Evolutionary conservation across 2,329 filamentous ascomycete genomes (phyloP), one percentile per base, ranked within the genome.

Genomic region (Phaeosphaeriaceae sp.): DNA sequence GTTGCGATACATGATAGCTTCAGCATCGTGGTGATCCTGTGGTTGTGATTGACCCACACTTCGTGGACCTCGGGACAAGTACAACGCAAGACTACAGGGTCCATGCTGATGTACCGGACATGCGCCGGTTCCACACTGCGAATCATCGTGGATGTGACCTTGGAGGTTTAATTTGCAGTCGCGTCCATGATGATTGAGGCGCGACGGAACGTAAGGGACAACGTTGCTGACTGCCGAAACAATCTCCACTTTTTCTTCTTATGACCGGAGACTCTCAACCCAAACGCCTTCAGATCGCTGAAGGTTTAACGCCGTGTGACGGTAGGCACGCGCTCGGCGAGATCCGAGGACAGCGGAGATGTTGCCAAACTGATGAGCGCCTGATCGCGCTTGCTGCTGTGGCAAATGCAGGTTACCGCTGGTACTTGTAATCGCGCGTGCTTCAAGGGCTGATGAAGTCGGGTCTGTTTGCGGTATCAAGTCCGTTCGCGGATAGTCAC

Each of bases 261-360:
- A 23, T 53, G 53, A 55, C 52, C 57, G 52, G 51, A 55, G 51
- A 56, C 53, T 55, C 23, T 47, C 50, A 50, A 57, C 50, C 55
- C 58, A 64, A 53, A 52, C 55, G 56, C 55, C 50, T 62, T 52
- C 19, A 30, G 40, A 23, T 22, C 35, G 11, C 5, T 49, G 46
- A 49, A 46, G 52, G 53, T n/a, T 48, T 48, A 49, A 42, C 53
- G 60, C 48, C 46, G 64, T 67, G 60, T 67, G 64, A 67, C 62
- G 48, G 40, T 52, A 28, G 19, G 51, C 58, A 63, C 63, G 65
- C 61, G 59, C 55, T 44, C 21, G 49, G 28, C 42, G 26, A 48
- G 26, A 40, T 46, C 49, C 23, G 53, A 51, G 22, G 60, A 47
- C 24, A 49, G 47, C n/a, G 28, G 22, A 35, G 21, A 24, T 13